Conservation (phyloP, 2,329 filamentous ascomycete species). For the Zasmidium citrigriseum region DNA sequence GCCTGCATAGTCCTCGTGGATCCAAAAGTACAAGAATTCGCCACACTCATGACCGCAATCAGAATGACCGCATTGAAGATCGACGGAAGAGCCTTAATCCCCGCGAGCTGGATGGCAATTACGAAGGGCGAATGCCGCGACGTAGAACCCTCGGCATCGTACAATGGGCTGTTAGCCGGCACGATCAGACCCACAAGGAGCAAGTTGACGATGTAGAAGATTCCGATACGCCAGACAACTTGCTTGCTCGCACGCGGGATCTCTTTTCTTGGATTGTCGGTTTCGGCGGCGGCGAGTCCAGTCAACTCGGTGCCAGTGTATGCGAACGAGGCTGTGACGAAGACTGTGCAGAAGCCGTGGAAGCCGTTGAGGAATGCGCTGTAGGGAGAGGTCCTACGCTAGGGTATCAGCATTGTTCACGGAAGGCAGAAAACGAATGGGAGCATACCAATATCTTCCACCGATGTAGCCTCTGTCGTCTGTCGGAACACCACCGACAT, state of each 20-base stretch:
- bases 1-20: conserved; percentile 60
- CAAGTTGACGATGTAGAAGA: conserved; percentile 35
- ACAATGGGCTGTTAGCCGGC: conserved; percentile 39
- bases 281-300: conserved; percentile 56
- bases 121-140: conserved; percentile 60
- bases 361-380: conserved; percentile 26
- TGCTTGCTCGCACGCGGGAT: conserved; percentile 34
- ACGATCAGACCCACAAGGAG: conserved; percentile 34
- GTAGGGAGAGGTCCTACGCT: too few relatives aligned
- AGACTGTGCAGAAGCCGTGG: conserved; percentile 33
- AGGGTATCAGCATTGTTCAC: too few relatives aligned
- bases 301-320: conserved; percentile 55
- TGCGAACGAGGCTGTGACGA: conserved; percentile 48
- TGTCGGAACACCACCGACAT: conserved; percentile 42
- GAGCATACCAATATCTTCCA: conserved; percentile 24
- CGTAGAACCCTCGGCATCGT: conserved; percentile 46
- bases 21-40: conserved; percentile 59
- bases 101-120: conserved; percentile 68
- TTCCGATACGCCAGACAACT: conserved; percentile 34
- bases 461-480: conserved; percentile 32
- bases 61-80: conserved; percentile 78
- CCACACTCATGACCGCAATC: conserved; percentile 60
- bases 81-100: conserved; percentile 66
- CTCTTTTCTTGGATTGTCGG: conserved; percentile 50
- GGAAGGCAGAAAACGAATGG: too few relatives aligned